These are phyloP conservation scores for Leccinum fallax DNA, from an alignment of 1,284 basidiomycete species.

Conservation along the genomic window DNA sequence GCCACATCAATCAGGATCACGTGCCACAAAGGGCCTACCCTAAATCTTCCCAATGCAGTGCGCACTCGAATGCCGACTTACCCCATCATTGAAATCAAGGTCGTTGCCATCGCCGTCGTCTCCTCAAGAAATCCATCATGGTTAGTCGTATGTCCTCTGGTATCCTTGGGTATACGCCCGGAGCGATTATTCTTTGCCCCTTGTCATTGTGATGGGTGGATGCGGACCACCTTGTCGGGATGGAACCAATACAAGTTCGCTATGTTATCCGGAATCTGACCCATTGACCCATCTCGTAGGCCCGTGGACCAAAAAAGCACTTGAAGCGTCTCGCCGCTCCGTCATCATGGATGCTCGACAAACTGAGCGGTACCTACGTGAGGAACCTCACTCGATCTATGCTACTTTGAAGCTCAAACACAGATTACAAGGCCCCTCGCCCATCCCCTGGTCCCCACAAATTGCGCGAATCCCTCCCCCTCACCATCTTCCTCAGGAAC, in stretches of 20 bases:
- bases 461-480: slow-evolving; percentile 94
- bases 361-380: slow-evolving; percentile 97
- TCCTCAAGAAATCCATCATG: slow-evolving; percentile 37
- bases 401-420: slow-evolving; percentile 10
- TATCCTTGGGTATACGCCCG: not conserved
- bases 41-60: slow-evolving; percentile 11
- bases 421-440: slow-evolving; percentile 75
- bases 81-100: slow-evolving; percentile 25
- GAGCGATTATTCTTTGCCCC: not conserved
- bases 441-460: slow-evolving; percentile 99
- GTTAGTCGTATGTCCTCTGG: slow-evolving; percentile 26
- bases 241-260: slow-evolving; percentile 18
- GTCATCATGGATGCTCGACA: slow-evolving; percentile 99
- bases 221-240: slow-evolving; percentile 22
- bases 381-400: slow-evolving; percentile 38
- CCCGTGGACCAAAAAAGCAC: slow-evolving; percentile 99
- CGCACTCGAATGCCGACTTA: not conserved
- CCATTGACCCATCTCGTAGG: slow-evolving; percentile 49
- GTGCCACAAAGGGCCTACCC: slow-evolving; percentile 20
- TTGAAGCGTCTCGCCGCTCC: slow-evolving; percentile 98
- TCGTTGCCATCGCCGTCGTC: slow-evolving; percentile 20
- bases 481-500: slow-evolving; percentile 97
- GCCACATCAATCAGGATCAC: slow-evolving; percentile 21
- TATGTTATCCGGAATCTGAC: slow-evolving; percentile 18
- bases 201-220: slow-evolving; percentile 26